These are phyloP conservation scores for Hygrophila difformis DNA, from an alignment of 257 asterid species.

Conservation along the genomic window DNA sequence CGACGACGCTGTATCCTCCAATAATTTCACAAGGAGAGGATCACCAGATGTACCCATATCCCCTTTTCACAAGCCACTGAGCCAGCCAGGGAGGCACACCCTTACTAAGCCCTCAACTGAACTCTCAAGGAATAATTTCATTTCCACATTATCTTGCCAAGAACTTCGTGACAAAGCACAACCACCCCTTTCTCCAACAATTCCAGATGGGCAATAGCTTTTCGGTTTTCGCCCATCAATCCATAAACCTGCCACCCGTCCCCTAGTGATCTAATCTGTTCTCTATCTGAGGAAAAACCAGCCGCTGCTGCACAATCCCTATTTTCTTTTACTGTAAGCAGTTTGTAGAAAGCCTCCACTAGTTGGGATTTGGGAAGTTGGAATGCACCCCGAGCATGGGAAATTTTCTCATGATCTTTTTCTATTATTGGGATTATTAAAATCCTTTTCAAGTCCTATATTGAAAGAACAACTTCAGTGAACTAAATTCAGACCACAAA, in stretches of 20 bases:
- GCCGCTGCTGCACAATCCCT: slow-evolving; percentile 47
- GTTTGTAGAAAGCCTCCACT: slow-evolving; percentile 57
- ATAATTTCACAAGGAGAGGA: no score
- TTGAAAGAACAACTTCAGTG: no score
- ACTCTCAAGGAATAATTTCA: no score
- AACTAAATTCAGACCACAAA: no score
- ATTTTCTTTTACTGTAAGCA: slow-evolving; percentile 44
- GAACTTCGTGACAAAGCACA: slow-evolving; percentile 23
- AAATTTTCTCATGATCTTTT: slow-evolving; percentile 48
- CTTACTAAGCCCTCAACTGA: no score
- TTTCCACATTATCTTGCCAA: slow-evolving; percentile 18
- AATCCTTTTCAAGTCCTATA: no score
- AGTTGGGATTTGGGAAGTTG: slow-evolving; percentile 52
- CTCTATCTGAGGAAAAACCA: slow-evolving; percentile 29
- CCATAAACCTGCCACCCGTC: slow-evolving; percentile 24
- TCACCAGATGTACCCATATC: slow-evolving; percentile 10
- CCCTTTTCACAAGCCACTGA: slow-evolving; percentile 23
- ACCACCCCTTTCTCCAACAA: slow-evolving; percentile 19
- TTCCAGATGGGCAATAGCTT: not conserved
- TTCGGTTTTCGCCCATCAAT: not conserved
- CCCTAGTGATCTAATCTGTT: slow-evolving; percentile 19
- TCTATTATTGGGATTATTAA: no score
- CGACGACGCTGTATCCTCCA: no score
- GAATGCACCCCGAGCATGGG: slow-evolving; percentile 89
- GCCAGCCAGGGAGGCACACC: no score